A percentile compares a stretch with the other conserved stretches of the same genome.
Evolutionary conservation across 208 protist genomes (phyloP).

Genomic region (Leishmania turanica): DNA sequence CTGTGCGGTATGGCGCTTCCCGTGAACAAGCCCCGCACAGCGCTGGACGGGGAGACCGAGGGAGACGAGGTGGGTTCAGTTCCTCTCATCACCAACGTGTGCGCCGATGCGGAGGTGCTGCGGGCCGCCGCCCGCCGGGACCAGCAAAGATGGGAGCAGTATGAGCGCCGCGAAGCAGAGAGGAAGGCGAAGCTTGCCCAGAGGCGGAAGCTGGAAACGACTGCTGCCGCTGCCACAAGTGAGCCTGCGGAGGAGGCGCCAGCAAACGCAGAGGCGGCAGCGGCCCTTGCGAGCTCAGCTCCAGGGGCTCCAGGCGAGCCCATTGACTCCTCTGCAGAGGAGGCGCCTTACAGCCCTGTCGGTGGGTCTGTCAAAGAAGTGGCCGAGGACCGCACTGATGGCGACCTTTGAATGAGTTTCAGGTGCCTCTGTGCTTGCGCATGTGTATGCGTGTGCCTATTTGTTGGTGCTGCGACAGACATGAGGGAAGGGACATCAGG

Average conservation of each 20-base stretch:
- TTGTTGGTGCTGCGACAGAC: neutral
- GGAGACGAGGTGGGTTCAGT: constrained; percentile 19
- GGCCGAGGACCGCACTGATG: neutral
- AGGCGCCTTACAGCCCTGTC: neutral
- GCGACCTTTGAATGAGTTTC: constrained; percentile 3
- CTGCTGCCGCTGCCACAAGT: neutral
- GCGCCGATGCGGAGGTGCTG: constrained; percentile 34
- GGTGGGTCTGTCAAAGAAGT: neutral
- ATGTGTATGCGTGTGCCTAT: neutral
- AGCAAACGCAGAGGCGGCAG: neutral
- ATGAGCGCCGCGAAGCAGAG: constrained; percentile 31
- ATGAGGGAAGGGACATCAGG: neutral
- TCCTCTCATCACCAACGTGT: constrained; percentile 31
- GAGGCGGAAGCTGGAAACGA: neutral
- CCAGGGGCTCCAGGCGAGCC: neutral
- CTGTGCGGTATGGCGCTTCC: constrained; percentile 56
- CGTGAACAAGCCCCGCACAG: neutral
- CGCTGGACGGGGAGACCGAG: constrained; percentile 12
- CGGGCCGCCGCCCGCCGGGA: constrained; percentile 35
- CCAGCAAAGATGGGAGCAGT: constrained; percentile 45
- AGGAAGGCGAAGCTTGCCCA: constrained; percentile 1
- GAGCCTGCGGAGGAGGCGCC: neutral
- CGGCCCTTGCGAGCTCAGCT: neutral
- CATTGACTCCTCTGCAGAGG: neutral
- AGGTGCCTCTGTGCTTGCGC: neutral